Percentiles rank a stretch among this genome's conserved stretches.
Evolutionary conservation across 306 rosid genomes (phyloP).

Genomic region (Vigna reflexopilosa): DNA sequence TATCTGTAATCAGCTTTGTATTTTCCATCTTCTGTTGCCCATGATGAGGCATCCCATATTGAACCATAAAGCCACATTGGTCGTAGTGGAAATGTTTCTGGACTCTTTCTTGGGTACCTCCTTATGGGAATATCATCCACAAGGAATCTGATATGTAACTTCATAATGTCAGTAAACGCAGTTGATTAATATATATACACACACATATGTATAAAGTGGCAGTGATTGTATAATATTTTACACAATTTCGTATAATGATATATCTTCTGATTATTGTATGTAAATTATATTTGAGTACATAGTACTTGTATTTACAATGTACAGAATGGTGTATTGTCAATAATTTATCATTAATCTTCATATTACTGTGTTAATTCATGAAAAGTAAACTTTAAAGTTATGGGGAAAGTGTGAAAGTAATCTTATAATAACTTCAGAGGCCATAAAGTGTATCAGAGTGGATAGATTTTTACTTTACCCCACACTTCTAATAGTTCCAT

Average conservation of each 20-base stretch:
- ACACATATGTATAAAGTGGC: too few relatives aligned
- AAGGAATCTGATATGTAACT: constrained; percentile 66
- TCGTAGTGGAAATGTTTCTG: constrained; percentile 72
- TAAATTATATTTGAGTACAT: not conserved
- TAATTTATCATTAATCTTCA: not conserved
- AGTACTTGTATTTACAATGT: not conserved
- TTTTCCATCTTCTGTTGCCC: constrained; percentile 99
- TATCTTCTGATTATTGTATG: not conserved
- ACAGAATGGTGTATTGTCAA: not conserved
- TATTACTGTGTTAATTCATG: not conserved
- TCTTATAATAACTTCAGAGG: constrained; percentile 19
- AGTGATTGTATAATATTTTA: not conserved
- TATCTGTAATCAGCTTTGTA: constrained; percentile 92
- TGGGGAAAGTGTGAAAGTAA: constrained; percentile 1
- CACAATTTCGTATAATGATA: not conserved
- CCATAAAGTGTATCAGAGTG: constrained; percentile 12
- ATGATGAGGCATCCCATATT: constrained; percentile 98
- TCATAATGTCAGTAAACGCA: constrained; percentile 26
- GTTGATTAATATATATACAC: not conserved
- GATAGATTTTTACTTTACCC: not conserved
- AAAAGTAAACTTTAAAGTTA: not conserved
- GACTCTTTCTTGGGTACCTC: constrained; percentile 82
- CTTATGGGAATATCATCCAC: constrained; percentile 98
- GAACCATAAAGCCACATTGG: constrained; percentile 99
- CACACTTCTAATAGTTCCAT: not conserved